Evolutionary conservation across 148 eudicot genomes (phyloP), one percentile per base, ranked within the genome.

Genomic region (Rhododendron kiyosumense): DNA sequence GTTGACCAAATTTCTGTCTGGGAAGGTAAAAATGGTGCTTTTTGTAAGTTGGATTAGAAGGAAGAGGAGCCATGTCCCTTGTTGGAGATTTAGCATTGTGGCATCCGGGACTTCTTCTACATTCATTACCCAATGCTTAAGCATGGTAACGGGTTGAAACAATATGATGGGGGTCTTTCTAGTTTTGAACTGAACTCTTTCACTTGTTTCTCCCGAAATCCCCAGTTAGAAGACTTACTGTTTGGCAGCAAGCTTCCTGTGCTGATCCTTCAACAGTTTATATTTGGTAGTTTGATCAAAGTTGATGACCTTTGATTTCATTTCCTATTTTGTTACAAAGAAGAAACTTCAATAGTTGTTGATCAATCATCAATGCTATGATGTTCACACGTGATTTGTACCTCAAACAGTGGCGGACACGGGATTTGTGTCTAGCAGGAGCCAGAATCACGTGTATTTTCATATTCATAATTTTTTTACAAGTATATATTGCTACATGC

Each of bases 21-120:
- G 78, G 6, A 34, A 36, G 24, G 71, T 65, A 28, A 69, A 69
- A 69, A 20, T 2, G 48, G 3, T 5, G 52, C 52, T 10, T 4
- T 79, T 74, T 77, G 6, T 24, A 24, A 48, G 73, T n/a, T 43
- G 36, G 51, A 17, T 45, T 17, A 43, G 67, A 46, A 61, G 30
- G 86, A 87, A 88, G 93, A 83, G 87, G 83, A 87, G 88, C 91
- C 84, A 87, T 89, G 87, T 86, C 84, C 90, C 86, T 86, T 87
- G 87, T 85, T 86, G 28, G 28, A 88, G 87, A 85, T 79, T 84
- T 78, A 43, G 61, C 90, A 87, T 79, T 12, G 63, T 83, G 89
- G 82, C 88, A 87, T 87, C 82, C 67, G 82, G 83, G 78, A 79
- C 48, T 84, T 92, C 88, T 90, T 88, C 90, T 52, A 82, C 28